A percentile compares a stretch with the other conserved stretches of the same genome.
phyloP scores from a whole-genome alignment of 2,329 filamentous ascomycete genomes.

The Penicillium sp. region DNA sequence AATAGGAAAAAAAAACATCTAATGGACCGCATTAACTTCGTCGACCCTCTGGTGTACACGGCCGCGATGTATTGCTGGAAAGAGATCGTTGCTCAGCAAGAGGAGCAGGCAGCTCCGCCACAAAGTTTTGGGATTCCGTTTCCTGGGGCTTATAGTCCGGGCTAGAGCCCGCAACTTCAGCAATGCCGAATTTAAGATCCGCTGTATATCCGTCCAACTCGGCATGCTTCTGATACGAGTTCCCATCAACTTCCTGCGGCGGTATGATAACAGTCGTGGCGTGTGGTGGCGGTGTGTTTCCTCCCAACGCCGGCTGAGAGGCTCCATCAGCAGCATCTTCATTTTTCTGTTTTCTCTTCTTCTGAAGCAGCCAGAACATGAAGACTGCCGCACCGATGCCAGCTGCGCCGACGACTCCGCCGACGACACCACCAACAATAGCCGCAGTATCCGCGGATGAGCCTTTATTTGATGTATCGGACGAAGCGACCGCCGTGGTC shows the following conservation, averaged over 20 bases:
- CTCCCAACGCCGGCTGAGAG: neutral
- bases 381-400: conserved; percentile 10
- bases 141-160: neutral
- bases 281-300: neutral
- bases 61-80: neutral
- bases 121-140: conserved; percentile 4
- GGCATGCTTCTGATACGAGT: conserved; percentile 1
- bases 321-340: neutral
- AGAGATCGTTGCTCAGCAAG: neutral
- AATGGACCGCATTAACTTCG: neutral
- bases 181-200: neutral
- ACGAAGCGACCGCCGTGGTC: neutral
- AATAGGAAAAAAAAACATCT: neutral
- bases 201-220: conserved; percentile 6
- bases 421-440: conserved; percentile 16
- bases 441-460: conserved; percentile 5
- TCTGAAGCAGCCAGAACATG: conserved; percentile 12
- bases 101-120: conserved; percentile 8
- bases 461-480: neutral
- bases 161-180: neutral
- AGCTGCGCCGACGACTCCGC: conserved; percentile 12
- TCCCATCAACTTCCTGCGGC: conserved; percentile 3
- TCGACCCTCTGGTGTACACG: neutral
- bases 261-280: neutral
- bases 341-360: conserved; percentile 7